phyloP scores from a whole-genome alignment of 495 filamentous ascomycete genomes.

The Lasiosphaeris hirsuta region DNA sequence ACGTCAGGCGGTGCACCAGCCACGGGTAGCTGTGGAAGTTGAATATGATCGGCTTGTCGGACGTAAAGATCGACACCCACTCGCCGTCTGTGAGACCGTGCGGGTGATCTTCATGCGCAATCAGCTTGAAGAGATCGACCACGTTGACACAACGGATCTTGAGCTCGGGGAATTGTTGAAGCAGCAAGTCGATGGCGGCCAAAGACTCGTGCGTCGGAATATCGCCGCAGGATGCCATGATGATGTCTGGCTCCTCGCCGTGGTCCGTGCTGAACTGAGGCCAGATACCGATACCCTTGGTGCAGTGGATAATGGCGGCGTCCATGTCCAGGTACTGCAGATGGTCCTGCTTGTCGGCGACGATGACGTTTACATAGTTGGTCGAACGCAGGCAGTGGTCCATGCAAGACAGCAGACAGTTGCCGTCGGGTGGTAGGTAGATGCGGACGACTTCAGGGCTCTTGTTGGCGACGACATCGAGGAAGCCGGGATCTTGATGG shows the following conservation, averaged over 20 bases:
- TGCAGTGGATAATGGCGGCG: constrained; percentile 64
- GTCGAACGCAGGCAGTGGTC: constrained; percentile 65
- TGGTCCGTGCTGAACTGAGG: constrained; percentile 52
- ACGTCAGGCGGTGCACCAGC: constrained; percentile 68
- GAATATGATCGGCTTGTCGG: constrained; percentile 66
- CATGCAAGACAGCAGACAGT: constrained; percentile 64
- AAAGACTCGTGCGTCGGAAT: constrained; percentile 67
- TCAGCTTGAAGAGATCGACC: constrained; percentile 72
- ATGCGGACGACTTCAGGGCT: constrained; percentile 71
- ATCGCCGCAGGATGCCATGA: constrained; percentile 70
- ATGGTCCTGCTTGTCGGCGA: constrained; percentile 73
- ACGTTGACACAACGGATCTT: constrained; percentile 74
- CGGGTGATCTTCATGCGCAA: constrained; percentile 59
- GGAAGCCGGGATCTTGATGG: constrained; percentile 74
- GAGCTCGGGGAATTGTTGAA: constrained; percentile 59
- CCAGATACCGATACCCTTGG: constrained; percentile 59
- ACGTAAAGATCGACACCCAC: constrained; percentile 64
- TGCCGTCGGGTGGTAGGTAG: constrained; percentile 72
- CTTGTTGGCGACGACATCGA: constrained; percentile 73
- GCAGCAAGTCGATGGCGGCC: constrained; percentile 63
- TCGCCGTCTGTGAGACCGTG: constrained; percentile 62
- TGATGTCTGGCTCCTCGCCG: constrained; percentile 60
- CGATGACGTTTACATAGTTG: constrained; percentile 76
- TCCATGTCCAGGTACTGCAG: constrained; percentile 68
- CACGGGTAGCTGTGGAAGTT: constrained; percentile 79